Evolutionary conservation across 2,329 filamentous ascomycete species (phyloP).

Genomic region (Botrytis fabae): DNA sequence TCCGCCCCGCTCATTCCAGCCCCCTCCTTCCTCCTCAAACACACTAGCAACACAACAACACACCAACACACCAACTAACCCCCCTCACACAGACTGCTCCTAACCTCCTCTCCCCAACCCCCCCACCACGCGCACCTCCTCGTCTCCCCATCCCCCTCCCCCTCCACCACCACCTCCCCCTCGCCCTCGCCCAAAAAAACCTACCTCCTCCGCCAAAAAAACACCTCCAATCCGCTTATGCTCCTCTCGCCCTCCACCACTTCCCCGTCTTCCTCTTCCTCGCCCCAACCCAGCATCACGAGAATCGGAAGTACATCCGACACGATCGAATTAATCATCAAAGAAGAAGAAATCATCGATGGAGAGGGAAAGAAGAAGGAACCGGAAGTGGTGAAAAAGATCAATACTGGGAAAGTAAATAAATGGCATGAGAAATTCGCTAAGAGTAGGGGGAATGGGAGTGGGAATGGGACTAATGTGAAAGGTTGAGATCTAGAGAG

Average conservation of each 20-base stretch:
- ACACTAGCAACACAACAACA: constrained; percentile 17
- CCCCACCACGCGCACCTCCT: constrained; percentile 26
- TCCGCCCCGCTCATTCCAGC: not conserved
- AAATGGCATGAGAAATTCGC: constrained; percentile 64
- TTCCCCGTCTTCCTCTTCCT: constrained; percentile 24
- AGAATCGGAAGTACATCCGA: constrained; percentile 60
- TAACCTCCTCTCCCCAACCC: constrained; percentile 43
- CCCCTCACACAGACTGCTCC: constrained; percentile 41
- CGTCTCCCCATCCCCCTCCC: constrained; percentile 34
- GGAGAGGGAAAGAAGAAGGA: constrained; percentile 27
- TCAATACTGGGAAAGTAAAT: constrained; percentile 40
- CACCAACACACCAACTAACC: constrained; percentile 32
- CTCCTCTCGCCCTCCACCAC: constrained; percentile 47
- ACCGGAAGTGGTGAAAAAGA: constrained; percentile 26
- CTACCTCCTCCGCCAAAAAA: constrained; percentile 64
- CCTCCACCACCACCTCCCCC: not conserved
- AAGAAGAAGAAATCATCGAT: constrained; percentile 33
- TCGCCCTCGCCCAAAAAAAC: constrained; percentile 43
- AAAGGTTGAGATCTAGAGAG: not conserved
- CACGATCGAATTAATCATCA: constrained; percentile 58
- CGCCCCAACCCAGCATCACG: constrained; percentile 45
- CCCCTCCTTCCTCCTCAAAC: not conserved
- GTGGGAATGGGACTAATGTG: not conserved
- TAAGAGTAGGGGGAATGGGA: constrained; percentile 29
- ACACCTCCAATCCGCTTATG: constrained; percentile 66